Evolutionary conservation across 2,329 filamentous ascomycete genomes (phyloP).

Genomic region (Colletotrichum orbiculare): DNA sequence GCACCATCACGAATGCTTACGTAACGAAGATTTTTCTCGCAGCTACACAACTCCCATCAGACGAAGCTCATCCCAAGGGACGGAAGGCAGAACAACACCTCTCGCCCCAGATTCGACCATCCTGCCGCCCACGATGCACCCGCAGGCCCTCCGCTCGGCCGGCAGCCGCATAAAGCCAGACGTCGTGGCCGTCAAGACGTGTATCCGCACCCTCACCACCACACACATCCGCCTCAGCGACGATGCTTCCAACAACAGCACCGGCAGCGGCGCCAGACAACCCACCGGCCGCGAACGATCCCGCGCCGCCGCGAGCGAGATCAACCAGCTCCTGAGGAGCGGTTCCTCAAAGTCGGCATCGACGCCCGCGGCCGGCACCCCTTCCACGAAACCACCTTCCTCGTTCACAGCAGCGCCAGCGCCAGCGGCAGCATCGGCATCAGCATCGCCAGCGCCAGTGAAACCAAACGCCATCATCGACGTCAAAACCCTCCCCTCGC

Average conservation of each 20-base stretch:
- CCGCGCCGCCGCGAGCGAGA: conserved; percentile 48
- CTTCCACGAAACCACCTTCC: too few relatives aligned
- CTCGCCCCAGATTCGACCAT: conserved; percentile 1
- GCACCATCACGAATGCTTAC: conserved; percentile 10
- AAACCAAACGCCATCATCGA: conserved; percentile 49
- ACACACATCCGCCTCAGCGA: conserved; percentile 48
- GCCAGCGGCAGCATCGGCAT: too few relatives aligned
- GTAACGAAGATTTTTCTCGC: conserved; percentile 31
- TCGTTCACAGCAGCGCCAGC: background rate
- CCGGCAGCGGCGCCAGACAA: conserved; percentile 26
- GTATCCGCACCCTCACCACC: conserved; percentile 52
- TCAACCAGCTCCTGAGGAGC: conserved; percentile 44
- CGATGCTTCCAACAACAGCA: conserved; percentile 32
- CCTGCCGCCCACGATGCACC: conserved; percentile 46
- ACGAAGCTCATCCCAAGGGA: conserved; percentile 3
- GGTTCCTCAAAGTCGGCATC: conserved; percentile 13
- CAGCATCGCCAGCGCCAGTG: conserved; percentile 17
- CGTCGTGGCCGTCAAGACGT: conserved; percentile 46
- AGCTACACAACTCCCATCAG: conserved; percentile 15
- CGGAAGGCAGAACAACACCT: conserved; percentile 20
- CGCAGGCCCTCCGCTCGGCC: conserved; percentile 51
- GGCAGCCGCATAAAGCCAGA: conserved; percentile 48
- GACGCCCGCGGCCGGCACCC: conserved; percentile 2
- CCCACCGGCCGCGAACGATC: conserved; percentile 45
- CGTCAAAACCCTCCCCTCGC: conserved; percentile 50